Percentiles rank a stretch among this genome's conserved stretches.
Conservation (phyloP, 202 grass and related monocot species). For the Carex arenaria region DNA sequence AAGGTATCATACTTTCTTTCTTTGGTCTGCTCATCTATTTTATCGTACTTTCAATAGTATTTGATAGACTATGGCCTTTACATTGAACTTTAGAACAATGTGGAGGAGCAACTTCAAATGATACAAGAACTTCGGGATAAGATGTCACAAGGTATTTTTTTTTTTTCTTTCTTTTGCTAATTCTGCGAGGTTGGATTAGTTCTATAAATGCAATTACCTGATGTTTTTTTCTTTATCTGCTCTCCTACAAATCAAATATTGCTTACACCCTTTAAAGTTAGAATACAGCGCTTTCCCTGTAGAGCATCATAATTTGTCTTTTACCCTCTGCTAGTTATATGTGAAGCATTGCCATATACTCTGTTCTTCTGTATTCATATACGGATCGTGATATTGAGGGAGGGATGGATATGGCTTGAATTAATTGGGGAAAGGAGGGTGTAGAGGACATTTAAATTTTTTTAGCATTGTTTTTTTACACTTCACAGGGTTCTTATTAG, state of each 20-base stretch:
- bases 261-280: background rate
- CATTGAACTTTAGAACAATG: slow-evolving; percentile 57
- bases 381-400: background rate
- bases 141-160: slow-evolving; percentile 72
- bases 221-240: background rate
- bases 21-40: slow-evolving; percentile 1
- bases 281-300: background rate
- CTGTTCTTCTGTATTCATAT: background rate
- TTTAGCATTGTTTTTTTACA: background rate
- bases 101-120: slow-evolving; percentile 55
- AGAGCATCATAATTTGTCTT: background rate
- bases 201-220: background rate
- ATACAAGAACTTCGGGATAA: slow-evolving; percentile 76
- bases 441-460: background rate
- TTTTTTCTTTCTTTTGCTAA: background rate
- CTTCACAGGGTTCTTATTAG: background rate
- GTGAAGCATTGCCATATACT: background rate
- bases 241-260: background rate
- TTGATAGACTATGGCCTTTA: slow-evolving; percentile 15
- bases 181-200: slow-evolving; percentile 7
- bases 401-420: background rate
- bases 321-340: background rate
- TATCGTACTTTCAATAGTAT: background rate
- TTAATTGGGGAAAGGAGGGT: background rate
- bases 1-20: slow-evolving; percentile 47